phyloP scores from a whole-genome alignment of 1,284 basidiomycete species.

The Moniliella sp. region DNA sequence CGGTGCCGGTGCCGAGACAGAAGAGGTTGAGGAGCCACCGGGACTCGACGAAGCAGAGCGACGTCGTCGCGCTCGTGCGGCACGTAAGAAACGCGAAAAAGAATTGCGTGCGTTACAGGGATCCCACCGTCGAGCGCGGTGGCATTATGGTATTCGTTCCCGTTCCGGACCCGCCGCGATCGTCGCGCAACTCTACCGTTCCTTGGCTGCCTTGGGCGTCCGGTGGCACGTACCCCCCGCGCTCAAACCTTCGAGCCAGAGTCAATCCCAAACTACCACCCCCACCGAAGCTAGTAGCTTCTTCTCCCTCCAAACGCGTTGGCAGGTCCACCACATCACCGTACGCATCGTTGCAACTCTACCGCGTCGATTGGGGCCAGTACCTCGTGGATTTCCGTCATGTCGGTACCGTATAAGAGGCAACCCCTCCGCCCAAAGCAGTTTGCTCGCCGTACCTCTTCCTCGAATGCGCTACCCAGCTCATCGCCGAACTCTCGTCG shows the following conservation, averaged over 20 bases:
- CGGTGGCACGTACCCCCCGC: conserved; percentile 50
- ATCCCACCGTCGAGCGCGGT: conserved; percentile 39
- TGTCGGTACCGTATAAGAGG: conserved; percentile 48
- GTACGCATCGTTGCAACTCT: conserved; percentile 78
- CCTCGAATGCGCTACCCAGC: conserved; percentile 66
- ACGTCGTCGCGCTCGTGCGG: too few relatives aligned
- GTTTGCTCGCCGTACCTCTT: conserved; percentile 76
- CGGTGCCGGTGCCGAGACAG: background rate
- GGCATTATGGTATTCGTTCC: conserved; percentile 94
- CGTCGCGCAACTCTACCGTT: conserved; percentile 92
- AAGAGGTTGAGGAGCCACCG: too few relatives aligned
- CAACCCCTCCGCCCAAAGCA: conserved; percentile 44
- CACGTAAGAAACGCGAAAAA: too few relatives aligned
- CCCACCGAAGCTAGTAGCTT: conserved; percentile 40
- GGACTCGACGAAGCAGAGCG: too few relatives aligned
- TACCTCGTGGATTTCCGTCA: conserved; percentile 97
- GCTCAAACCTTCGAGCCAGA: background rate
- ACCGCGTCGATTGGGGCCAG: conserved; percentile 81
- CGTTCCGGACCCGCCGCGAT: conserved; percentile 93
- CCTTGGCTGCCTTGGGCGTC: conserved; percentile 76
- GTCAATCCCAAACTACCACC: background rate
- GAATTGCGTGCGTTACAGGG: conserved; percentile 4
- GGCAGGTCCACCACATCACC: conserved; percentile 44
- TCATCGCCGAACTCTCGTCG: too few relatives aligned
- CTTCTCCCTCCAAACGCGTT: conserved; percentile 83